phyloP scores from a whole-genome alignment of 139 green algal species.

The Protoeuglena noctilucae region DNA sequence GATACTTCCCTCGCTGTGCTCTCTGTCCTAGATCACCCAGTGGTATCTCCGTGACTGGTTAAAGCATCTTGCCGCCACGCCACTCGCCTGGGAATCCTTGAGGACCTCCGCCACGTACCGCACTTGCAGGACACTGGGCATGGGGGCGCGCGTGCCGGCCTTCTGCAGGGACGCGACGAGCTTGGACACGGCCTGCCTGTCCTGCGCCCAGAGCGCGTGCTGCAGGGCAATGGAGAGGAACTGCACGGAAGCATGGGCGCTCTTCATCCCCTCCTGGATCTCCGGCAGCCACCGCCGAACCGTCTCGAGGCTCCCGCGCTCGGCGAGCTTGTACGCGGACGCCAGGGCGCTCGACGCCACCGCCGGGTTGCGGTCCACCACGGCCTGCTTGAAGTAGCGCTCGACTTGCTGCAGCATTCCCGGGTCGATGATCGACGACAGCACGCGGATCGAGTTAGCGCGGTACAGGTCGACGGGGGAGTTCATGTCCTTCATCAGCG shows the following conservation, averaged over 20 bases:
- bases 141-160: slow-evolving; percentile 60
- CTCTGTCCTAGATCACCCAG: no score
- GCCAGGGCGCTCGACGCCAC: slow-evolving; percentile 71
- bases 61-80: no score
- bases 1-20: no score
- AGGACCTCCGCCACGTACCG: slow-evolving; percentile 16
- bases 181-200: slow-evolving; percentile 91
- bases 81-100: no score
- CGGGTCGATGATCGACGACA: slow-evolving; percentile 86
- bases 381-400: slow-evolving; percentile 90
- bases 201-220: slow-evolving; percentile 73
- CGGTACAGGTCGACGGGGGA: slow-evolving; percentile 83
- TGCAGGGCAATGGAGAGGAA: slow-evolving; percentile 90
- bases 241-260: slow-evolving; percentile 46
- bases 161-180: slow-evolving; percentile 79
- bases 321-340: slow-evolving; percentile 68
- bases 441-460: slow-evolving; percentile 89
- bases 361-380: slow-evolving; percentile 64
- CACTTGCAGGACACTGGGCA: slow-evolving; percentile 91
- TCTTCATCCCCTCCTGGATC: slow-evolving; percentile 81
- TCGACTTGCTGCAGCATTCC: slow-evolving; percentile 78
- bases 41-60: no score
- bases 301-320: slow-evolving; percentile 66
- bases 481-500: slow-evolving; percentile 99
- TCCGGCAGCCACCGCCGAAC: slow-evolving; percentile 94